phyloP scores from a whole-genome alignment of 2,329 filamentous ascomycete species.

The Exophiala sideris region DNA sequence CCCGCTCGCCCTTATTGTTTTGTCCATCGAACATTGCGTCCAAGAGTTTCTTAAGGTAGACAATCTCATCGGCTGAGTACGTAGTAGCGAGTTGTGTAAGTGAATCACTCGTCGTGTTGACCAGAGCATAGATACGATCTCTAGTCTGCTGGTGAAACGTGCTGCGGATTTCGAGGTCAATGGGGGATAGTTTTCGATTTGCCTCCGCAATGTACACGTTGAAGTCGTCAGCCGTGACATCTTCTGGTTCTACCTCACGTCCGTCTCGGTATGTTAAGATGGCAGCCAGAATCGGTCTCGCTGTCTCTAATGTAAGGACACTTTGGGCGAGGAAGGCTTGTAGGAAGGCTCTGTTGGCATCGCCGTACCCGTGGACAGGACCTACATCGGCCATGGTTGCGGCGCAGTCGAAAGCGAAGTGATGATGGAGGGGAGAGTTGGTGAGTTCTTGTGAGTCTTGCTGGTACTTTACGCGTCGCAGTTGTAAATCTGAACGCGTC shows the following conservation, averaged over 20 bases:
- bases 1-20: conserved; percentile 73
- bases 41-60: conserved; percentile 81
- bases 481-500: too few species aligned
- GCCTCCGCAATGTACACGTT: conserved; percentile 65
- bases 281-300: conserved; percentile 68
- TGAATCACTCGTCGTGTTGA: conserved; percentile 83
- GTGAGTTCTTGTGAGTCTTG: too few species aligned
- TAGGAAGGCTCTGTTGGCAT: conserved; percentile 81
- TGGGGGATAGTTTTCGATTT: conserved; percentile 68
- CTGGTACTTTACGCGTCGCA: too few species aligned
- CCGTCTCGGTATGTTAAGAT: conserved; percentile 63
- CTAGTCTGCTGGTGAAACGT: conserved; percentile 65
- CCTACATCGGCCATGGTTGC: conserved; percentile 10
- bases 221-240: conserved; percentile 68
- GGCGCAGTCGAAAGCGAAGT: background rate
- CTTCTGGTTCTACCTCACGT: conserved; percentile 51
- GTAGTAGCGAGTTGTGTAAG: conserved; percentile 83
- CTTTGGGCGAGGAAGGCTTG: conserved; percentile 81
- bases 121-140: conserved; percentile 72
- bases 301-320: conserved; percentile 71
- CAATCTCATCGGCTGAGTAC: conserved; percentile 77
- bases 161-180: conserved; percentile 84
- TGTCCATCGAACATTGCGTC: conserved; percentile 83
- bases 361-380: conserved; percentile 43
- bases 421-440: background rate